Evolutionary conservation across 2,329 filamentous ascomycete genomes (phyloP), one percentile per base, ranked within the genome.

Genomic region (Verticillium albo-atrum): DNA sequence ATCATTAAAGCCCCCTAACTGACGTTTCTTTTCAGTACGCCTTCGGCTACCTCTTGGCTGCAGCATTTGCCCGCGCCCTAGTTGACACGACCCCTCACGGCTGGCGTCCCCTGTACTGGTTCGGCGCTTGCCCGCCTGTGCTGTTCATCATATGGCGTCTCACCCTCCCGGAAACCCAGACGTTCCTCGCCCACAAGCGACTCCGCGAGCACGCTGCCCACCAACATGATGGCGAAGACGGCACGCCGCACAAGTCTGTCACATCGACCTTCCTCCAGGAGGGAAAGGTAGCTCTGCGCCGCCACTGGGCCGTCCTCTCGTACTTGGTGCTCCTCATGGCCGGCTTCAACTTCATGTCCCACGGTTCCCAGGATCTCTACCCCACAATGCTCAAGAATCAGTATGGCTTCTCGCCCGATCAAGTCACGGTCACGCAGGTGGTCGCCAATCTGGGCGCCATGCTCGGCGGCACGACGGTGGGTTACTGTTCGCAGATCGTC

Each of bases 291-390:
- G 92, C 91, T 0, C 69, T 96, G 30, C 88, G 85, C 73, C 83
- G 85, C 12, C 91, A 96, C 73, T 96, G 92, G 92, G 64, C 91
- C 15, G 74, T 96, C 2, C 79, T 97, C 59, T 77, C 87, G 35
- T 97, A 97, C 74, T 79, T 96, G 60, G 90, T 96, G 6, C 78
- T 96, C 23, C 79, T 96, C 42, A 96, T 96, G 91, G 89, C 91
- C 2, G 91, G 91, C 4, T 95, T 96, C 79, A 96, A 96, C 75
- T 96, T 95, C 70, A 92, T 95, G 89, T 90, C 87, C 20, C 90
- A 93, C 70, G 90, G 90, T 58, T 89, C 85, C 25, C 73, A 90
- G 71, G 83, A 86, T 65, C 70, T 87, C 28, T 87, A 87, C 65
- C 84, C 84, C 2, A 86, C 83, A 23, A 81, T 87, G 81, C 70